phyloP scores from a whole-genome alignment of 805 yeast genomes.

The Kuraishia hungarica region DNA sequence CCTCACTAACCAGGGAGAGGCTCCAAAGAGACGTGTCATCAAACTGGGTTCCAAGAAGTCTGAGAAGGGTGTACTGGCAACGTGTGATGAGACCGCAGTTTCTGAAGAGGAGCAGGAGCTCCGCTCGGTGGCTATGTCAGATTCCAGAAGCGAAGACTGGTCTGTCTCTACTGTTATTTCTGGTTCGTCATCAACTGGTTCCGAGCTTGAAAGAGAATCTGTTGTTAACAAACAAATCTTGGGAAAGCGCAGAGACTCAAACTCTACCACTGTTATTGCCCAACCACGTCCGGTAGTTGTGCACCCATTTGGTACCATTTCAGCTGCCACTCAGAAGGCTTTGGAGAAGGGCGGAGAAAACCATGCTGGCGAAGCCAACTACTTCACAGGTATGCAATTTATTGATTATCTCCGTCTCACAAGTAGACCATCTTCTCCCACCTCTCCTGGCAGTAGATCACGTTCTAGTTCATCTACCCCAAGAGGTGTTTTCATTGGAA shows the following conservation, averaged over 20 bases:
- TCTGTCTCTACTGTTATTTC: background rate
- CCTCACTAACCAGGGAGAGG: constrained; percentile 18
- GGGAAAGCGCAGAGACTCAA: background rate
- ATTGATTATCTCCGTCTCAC: background rate
- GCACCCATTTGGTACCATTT: background rate
- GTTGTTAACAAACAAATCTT: background rate
- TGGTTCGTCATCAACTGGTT: background rate
- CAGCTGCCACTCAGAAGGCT: background rate
- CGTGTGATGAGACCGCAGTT: background rate
- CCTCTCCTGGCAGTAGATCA: background rate
- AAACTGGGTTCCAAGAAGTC: constrained; percentile 13
- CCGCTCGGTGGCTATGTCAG: background rate
- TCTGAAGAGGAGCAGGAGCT: background rate
- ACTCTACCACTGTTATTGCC: background rate
- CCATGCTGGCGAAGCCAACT: background rate
- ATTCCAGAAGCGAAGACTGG: background rate
- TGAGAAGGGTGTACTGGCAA: background rate
- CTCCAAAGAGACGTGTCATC: constrained; percentile 36
- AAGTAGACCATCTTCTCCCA: background rate
- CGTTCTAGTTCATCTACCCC: background rate
- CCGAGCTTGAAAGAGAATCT: background rate
- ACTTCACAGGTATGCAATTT: background rate
- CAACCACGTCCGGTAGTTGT: background rate
- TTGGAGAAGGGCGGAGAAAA: background rate
- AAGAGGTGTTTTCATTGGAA: background rate